Conservation (phyloP, 352 stramenopile genomes). For the Pseudoperonospora humuli region DNA sequence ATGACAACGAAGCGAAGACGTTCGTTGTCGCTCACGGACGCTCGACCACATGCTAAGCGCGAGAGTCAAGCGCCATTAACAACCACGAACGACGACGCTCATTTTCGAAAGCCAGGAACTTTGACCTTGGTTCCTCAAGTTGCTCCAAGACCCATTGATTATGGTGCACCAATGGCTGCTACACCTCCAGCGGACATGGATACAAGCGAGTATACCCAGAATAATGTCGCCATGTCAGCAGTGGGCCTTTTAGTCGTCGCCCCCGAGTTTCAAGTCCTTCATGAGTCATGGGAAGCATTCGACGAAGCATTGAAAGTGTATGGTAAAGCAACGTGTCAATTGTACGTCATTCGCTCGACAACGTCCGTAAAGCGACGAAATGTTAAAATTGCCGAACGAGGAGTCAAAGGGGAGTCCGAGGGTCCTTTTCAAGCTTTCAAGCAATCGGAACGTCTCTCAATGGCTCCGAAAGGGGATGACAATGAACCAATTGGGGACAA, state of each 20-base stretch:
- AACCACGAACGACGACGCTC: constrained; percentile 4
- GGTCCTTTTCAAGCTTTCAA: neutral
- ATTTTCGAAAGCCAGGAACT: too few relatives aligned
- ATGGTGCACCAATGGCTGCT: too few relatives aligned
- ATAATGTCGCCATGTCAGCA: neutral
- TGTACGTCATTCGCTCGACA: constrained; percentile 73
- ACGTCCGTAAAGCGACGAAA: constrained; percentile 69
- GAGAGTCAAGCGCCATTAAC: constrained; percentile 2
- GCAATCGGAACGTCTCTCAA: neutral
- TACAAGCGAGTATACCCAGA: too few relatives aligned
- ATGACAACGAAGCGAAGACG: constrained; percentile 21
- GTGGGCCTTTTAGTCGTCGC: constrained; percentile 25
- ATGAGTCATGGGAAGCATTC: constrained; percentile 62
- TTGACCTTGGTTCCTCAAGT: too few relatives aligned
- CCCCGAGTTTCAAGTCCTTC: constrained; percentile 35
- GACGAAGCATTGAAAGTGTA: constrained; percentile 55
- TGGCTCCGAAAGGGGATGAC: neutral
- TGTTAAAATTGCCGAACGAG: constrained; percentile 49
- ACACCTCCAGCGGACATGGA: too few relatives aligned
- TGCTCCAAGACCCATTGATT: too few relatives aligned
- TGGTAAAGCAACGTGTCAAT: constrained; percentile 49
- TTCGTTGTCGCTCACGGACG: constrained; percentile 10
- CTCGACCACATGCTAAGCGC: constrained; percentile 10
- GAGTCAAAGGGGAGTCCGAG: constrained; percentile 8
- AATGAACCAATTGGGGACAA: constrained; percentile 12